phyloP scores from a whole-genome alignment of 2,329 filamentous ascomycete species.

The Aplosporella prunicola region DNA sequence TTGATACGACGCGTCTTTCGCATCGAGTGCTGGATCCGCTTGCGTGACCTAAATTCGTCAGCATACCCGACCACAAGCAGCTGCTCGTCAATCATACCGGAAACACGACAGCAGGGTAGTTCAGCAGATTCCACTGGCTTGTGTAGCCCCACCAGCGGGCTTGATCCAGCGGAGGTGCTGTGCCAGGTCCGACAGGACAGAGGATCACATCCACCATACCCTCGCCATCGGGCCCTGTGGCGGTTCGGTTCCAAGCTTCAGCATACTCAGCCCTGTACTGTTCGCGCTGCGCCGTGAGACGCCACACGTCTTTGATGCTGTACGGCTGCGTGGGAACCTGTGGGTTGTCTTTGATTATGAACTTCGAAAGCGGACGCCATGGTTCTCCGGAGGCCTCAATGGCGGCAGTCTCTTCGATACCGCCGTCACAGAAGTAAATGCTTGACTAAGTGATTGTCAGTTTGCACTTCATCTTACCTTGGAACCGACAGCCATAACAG shows the following conservation, averaged over 20 bases:
- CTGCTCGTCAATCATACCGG: constrained; percentile 35
- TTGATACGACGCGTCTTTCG: constrained; percentile 26
- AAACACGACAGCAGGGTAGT: constrained; percentile 55
- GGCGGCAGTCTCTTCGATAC: constrained; percentile 40
- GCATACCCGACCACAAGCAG: not conserved
- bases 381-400: constrained; percentile 50
- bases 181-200: constrained; percentile 48
- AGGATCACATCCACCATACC: constrained; percentile 51
- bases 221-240: constrained; percentile 15
- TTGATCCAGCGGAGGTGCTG: constrained; percentile 44
- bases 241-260: constrained; percentile 37
- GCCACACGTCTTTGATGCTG: constrained; percentile 33
- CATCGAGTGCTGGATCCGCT: constrained; percentile 35
- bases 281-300: constrained; percentile 33
- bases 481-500: not conserved
- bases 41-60: constrained; percentile 15
- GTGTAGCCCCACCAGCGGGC: constrained; percentile 57
- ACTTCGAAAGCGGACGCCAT: constrained; percentile 47
- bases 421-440: constrained; percentile 53
- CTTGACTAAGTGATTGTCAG: constrained; percentile 7
- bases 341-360: constrained; percentile 49
- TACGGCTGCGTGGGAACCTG: constrained; percentile 23
- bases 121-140: constrained; percentile 57
- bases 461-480: too few species aligned
- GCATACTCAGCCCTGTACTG: constrained; percentile 38